Conservation (phyloP, 2,329 filamentous ascomycete species). For the Fusarium sp. region DNA sequence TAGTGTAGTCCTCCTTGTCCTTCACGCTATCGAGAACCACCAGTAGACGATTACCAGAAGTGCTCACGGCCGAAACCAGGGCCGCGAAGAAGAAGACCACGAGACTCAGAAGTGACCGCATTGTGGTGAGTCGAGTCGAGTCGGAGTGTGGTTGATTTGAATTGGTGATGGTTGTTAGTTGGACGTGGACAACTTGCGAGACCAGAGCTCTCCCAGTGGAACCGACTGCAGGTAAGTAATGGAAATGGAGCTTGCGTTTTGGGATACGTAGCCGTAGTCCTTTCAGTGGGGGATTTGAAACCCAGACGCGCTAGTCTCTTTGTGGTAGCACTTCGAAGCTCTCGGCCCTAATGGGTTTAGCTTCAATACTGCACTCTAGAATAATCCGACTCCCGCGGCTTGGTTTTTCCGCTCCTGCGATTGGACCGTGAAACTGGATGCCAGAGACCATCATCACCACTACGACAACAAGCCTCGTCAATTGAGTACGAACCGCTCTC, state of each 20-base stretch:
- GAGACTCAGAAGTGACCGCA: constrained; percentile 82
- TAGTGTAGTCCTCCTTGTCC: constrained; percentile 86
- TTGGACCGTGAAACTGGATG: constrained; percentile 41
- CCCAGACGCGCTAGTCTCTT: constrained; percentile 25
- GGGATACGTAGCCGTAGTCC: constrained; percentile 55
- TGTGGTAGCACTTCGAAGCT: neutral
- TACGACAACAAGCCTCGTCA: constrained; percentile 47
- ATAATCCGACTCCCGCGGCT: constrained; percentile 49
- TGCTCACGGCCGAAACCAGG: constrained; percentile 81
- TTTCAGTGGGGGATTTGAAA: constrained; percentile 38
- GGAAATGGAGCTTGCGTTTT: constrained; percentile 51
- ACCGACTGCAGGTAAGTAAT: constrained; percentile 12
- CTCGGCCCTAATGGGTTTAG: constrained; percentile 27
- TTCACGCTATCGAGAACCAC: constrained; percentile 86
- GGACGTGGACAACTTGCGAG: constrained; percentile 46
- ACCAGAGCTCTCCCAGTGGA: constrained; percentile 40
- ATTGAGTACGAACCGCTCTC: constrained; percentile 52
- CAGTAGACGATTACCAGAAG: constrained; percentile 82
- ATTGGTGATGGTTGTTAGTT: constrained; percentile 36
- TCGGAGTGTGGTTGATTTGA: constrained; percentile 17
- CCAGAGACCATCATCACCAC: constrained; percentile 43
- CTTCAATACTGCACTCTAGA: neutral
- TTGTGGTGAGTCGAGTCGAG: constrained; percentile 53
- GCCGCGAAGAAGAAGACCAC: constrained; percentile 75
- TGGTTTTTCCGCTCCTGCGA: constrained; percentile 51